Percentiles rank a stretch among this genome's conserved stretches.
Evolutionary conservation across 345 rosid genomes (phyloP).

Genomic region (Camelina neglecta): DNA sequence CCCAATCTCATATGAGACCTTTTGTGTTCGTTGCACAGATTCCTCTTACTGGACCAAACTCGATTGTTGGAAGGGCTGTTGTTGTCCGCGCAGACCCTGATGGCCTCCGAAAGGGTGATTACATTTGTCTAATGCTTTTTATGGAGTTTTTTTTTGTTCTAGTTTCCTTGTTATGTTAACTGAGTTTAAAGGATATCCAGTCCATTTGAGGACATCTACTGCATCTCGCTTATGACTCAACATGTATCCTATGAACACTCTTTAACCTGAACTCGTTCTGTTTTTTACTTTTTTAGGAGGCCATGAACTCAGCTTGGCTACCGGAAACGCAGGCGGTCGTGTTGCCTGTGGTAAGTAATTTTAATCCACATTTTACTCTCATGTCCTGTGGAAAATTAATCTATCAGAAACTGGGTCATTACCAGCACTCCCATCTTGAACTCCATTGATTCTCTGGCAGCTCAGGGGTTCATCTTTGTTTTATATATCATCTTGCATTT

Average conservation of each 20-base stretch:
- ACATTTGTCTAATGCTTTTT: not conserved
- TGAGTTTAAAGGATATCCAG: not conserved
- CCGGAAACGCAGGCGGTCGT: slow-evolving; percentile 96
- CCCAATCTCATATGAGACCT: not conserved
- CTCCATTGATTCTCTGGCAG: slow-evolving; percentile 30
- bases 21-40: slow-evolving; percentile 54
- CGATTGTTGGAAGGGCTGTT: slow-evolving; percentile 91
- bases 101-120: slow-evolving; percentile 94
- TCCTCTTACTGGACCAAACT: slow-evolving; percentile 78
- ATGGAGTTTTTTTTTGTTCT: not conserved
- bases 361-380: not conserved
- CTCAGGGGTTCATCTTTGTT: slow-evolving; percentile 13
- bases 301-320: slow-evolving; percentile 84
- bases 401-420: not conserved
- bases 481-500: slow-evolving; percentile 7
- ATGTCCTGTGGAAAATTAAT: not conserved
- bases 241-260: not conserved
- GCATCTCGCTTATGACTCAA: not conserved
- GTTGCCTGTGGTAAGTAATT: slow-evolving; percentile 76
- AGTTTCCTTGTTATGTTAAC: not conserved
- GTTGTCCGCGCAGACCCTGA: slow-evolving; percentile 94
- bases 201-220: not conserved
- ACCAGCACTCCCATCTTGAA: not conserved
- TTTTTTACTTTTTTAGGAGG: slow-evolving; percentile 61
- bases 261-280: slow-evolving; percentile 11